phyloP scores from a whole-genome alignment of 306 rosid genomes.

The Glycine latifolia region DNA sequence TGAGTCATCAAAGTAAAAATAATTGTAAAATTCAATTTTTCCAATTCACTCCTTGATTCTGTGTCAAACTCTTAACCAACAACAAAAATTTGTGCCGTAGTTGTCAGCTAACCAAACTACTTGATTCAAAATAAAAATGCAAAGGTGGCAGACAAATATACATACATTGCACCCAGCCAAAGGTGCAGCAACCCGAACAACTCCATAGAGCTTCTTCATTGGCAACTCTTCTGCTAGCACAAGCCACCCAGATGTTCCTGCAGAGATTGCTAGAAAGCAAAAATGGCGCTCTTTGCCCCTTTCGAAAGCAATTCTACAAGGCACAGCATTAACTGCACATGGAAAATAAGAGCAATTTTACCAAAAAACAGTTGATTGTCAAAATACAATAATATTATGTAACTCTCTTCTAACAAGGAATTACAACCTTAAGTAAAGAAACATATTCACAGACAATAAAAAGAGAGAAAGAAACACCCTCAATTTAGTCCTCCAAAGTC shows the following conservation, averaged over 20 bases:
- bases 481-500: neutral
- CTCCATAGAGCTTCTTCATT: slow-evolving; percentile 68
- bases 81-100: slow-evolving; percentile 13
- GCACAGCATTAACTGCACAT: slow-evolving; percentile 75
- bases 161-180: slow-evolving; percentile 89
- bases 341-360: slow-evolving; percentile 46
- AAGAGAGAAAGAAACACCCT: neutral
- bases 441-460: neutral
- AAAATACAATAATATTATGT: slow-evolving; percentile 1
- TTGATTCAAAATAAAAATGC: slow-evolving; percentile 24
- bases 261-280: slow-evolving; percentile 69
- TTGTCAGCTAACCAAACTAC: slow-evolving; percentile 27
- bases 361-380: slow-evolving; percentile 9
- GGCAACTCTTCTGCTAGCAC: slow-evolving; percentile 84
- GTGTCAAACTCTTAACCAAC: slow-evolving; percentile 11
- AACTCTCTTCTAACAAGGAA: neutral
- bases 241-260: slow-evolving; percentile 84
- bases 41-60: neutral
- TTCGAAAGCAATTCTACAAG: slow-evolving; percentile 94
- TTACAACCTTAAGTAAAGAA: slow-evolving; percentile 6
- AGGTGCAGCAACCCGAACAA: slow-evolving; percentile 88
- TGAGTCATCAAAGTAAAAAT: neutral
- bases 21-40: neutral
- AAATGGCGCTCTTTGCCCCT: slow-evolving; percentile 92
- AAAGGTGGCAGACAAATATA: slow-evolving; percentile 35